These are phyloP conservation scores for Fragilariopsis cylindrus DNA, from an alignment of 108 stramenopile genomes.

Conservation along the genomic window DNA sequence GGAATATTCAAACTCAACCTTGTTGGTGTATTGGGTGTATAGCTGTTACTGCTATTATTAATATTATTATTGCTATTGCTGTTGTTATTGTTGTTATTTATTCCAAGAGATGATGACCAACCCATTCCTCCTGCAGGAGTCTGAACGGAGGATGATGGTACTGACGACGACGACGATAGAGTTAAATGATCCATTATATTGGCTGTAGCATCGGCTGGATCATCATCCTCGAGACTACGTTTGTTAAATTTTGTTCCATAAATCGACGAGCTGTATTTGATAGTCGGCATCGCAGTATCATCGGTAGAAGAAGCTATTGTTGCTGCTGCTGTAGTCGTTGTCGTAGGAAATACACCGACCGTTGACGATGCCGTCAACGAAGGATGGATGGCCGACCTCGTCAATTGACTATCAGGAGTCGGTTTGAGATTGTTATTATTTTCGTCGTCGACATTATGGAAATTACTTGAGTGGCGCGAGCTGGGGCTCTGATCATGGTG, in stretches of 20 bases:
- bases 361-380: not conserved
- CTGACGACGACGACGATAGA: conserved; percentile 2
- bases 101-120: not conserved
- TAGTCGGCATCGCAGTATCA: too few species aligned
- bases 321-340: not conserved
- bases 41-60: not conserved
- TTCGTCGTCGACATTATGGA: not conserved
- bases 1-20: not conserved
- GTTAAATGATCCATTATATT: conserved; percentile 28
- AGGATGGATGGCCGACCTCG: conserved; percentile 3
- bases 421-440: not conserved
- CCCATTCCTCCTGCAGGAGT: not conserved
- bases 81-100: not conserved
- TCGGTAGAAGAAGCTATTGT: too few species aligned
- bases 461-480: not conserved
- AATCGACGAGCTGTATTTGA: conserved; percentile 2
- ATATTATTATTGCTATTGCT: not conserved
- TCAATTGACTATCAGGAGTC: not conserved
- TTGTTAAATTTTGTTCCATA: conserved; percentile 22
- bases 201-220: conserved; percentile 5
- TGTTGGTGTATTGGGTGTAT: not conserved
- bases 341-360: not conserved
- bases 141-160: not conserved
- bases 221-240: conserved; percentile 30
- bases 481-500: not conserved